Conservation (phyloP, 495 filamentous ascomycete species). For the Sordaria brevicollis region DNA sequence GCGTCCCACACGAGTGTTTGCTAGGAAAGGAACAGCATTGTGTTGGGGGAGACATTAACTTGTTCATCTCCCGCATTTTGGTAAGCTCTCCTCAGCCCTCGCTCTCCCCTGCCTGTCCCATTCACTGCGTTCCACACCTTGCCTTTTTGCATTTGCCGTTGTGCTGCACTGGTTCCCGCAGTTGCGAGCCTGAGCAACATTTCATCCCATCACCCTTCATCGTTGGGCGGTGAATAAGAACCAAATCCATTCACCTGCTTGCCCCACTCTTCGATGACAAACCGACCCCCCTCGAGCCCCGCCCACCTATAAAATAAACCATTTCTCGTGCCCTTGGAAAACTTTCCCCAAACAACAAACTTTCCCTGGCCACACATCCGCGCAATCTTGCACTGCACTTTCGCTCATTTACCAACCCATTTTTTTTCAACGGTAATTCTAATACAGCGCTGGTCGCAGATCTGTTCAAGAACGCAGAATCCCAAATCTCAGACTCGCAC, state of each 20-base stretch:
- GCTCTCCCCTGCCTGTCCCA: neutral
- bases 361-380: neutral
- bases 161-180: neutral
- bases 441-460: slow-evolving; percentile 9
- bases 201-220: neutral
- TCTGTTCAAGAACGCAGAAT: slow-evolving; percentile 10
- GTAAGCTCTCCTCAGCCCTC: slow-evolving; percentile 42
- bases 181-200: neutral
- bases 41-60: slow-evolving; percentile 92
- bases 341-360: neutral
- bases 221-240: neutral
- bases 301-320: neutral
- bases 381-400: neutral
- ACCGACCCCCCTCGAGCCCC: neutral
- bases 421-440: neutral
- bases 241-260: neutral
- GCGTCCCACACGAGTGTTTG: slow-evolving; percentile 12
- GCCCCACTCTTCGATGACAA: neutral
- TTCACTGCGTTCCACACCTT: neutral
- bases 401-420: neutral
- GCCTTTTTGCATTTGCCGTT: neutral
- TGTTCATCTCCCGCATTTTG: slow-evolving; percentile 89
- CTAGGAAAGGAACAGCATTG: slow-evolving; percentile 26
- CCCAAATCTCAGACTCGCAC: slow-evolving; percentile 7
- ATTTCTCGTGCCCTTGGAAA: neutral